Base-by-base conservation (phyloP, 371 early-diverging fungal species). In the Circinella minor region DNA sequence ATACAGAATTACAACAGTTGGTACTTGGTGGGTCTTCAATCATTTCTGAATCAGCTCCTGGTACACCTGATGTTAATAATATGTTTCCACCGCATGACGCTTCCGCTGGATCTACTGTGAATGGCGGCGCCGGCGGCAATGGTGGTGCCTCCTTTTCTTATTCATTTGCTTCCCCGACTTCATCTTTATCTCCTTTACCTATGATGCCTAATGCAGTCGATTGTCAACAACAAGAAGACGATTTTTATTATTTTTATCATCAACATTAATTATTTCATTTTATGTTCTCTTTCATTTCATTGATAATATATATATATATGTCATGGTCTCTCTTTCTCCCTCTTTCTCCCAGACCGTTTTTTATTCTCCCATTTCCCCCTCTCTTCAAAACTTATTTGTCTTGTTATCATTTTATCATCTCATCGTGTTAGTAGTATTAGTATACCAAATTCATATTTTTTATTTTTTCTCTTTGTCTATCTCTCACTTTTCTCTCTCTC, bases 81-180 rank as follows among this genome's bases (percentile, higher is more conserved):
- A 68, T 68, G 68, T 68, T 68, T 55, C 68, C 68, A n/a, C 68
- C 68, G 51, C 68, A 68, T 68, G 68, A 68, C 47, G 51, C 62
- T 38, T 62, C 68, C 7, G 61, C 68, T 36, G 67, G 47, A 34
- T 20, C 55, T 20, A 38, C 51, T 14, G 34, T 47, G 15, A 20
- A 43, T n/a, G 55, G 54, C 9, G 47, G 11, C 47, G 15, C 15
- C 11, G 47, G 47, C 47, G 47, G 47, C 47, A 51, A 18, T 43
- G 18, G 39, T 36, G 27, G 18, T 34, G 65, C 54, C 14, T 36
- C 54, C 18, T 65, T 37, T n/a, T 48, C 48, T 49, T 65, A 65
- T 38, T 54, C 65, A 14, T 65, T 65, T 9, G 54, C 49, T 34
- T 65, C 57, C 27, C 57, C 57, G 0, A 57, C 57, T 5, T 57